Evolutionary conservation across 768 basidiomycete species (phyloP), one percentile per base, ranked within the genome.

Genomic region (Tylopilus balloui): DNA sequence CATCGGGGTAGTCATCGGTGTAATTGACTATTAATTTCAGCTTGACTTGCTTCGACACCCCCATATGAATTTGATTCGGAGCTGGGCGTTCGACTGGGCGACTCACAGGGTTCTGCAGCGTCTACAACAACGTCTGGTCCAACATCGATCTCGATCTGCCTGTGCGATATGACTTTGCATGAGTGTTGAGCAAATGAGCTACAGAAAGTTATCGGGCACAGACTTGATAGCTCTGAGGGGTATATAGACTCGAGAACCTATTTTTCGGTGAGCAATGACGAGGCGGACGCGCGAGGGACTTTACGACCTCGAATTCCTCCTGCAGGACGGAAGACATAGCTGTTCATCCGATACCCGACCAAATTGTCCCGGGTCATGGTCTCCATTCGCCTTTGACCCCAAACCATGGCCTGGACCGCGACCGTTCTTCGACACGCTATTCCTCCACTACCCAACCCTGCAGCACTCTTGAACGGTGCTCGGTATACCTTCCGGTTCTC

Each of bases 161-260:
- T 81, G 64, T 92, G 86, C 57, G 89, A 91, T 63, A 87, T 64
- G 77, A 87, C 95, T 97, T 88, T 59, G 51, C 59, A 69, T 69
- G 68, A 69, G 66, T 72, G 54, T 56, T 82, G 70, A 84, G 79
- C 68, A 56, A 61, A 62, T 47, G 53, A 63, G 61, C 56, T 43
- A 54, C 56, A 57, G 55, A 60, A 57, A 64, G 54, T 60, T 63
- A 61, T 63, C 60, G 57, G 60, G 58, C 55, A 88, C 92, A 64
- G 73, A 96, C 94, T 88, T 62, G 86, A 79, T 50, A 96, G 74
- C 69, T 98, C 95, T 56, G 90, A 86, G 5, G 95, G 92, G 68
- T 95, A 98, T 67, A 98, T 98, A 3, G 92, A 86, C 71, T 95
- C 92, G 57, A 97, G 78, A 23, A 96, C 92, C 88, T 95, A 60